Conservation (phyloP, 1,284 basidiomycete genomes). For the Coriolopsis trogii region DNA sequence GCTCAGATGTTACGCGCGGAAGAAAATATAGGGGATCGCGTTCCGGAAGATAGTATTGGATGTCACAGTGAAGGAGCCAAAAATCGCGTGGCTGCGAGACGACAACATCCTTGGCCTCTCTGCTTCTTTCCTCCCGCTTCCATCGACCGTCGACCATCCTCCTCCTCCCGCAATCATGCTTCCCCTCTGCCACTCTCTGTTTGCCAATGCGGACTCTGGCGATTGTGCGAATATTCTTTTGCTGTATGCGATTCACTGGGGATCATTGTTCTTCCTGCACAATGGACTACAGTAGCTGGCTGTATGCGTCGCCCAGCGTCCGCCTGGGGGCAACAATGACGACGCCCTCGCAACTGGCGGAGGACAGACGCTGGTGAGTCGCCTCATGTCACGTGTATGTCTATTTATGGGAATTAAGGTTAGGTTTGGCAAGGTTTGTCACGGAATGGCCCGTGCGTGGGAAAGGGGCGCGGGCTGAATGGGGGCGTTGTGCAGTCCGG, state of each 20-base stretch:
- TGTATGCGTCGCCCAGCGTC: slow-evolving; percentile 13
- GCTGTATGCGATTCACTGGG: background rate
- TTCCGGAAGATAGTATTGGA: slow-evolving; percentile 27
- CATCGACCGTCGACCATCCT: slow-evolving; percentile 21
- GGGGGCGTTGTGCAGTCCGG: slow-evolving; percentile 31
- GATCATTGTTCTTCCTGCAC: slow-evolving; percentile 6
- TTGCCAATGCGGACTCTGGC: too few relatives aligned
- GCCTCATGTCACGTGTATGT: slow-evolving; percentile 29
- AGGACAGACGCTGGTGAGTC: slow-evolving; percentile 24
- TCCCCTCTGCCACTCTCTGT: slow-evolving; percentile 5
- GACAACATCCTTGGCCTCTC: slow-evolving; percentile 22
- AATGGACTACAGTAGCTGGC: slow-evolving; percentile 14
- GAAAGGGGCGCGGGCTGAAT: slow-evolving; percentile 24
- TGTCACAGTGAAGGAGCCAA: slow-evolving; percentile 33
- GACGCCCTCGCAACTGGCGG: slow-evolving; percentile 18
- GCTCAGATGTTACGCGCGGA: slow-evolving; percentile 8
- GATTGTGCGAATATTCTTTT: too few relatives aligned
- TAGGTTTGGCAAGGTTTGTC: slow-evolving; percentile 28
- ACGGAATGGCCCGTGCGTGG: slow-evolving; percentile 37
- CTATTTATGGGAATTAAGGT: slow-evolving; percentile 27
- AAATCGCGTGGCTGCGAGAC: slow-evolving; percentile 33
- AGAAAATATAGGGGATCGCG: slow-evolving; percentile 16
- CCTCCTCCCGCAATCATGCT: background rate
- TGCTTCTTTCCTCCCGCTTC: slow-evolving; percentile 22
- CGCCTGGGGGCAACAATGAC: slow-evolving; percentile 20